These are phyloP conservation scores for Paraphoma sp. DNA, from an alignment of 2,329 filamentous ascomycete genomes.

Conservation along the genomic window DNA sequence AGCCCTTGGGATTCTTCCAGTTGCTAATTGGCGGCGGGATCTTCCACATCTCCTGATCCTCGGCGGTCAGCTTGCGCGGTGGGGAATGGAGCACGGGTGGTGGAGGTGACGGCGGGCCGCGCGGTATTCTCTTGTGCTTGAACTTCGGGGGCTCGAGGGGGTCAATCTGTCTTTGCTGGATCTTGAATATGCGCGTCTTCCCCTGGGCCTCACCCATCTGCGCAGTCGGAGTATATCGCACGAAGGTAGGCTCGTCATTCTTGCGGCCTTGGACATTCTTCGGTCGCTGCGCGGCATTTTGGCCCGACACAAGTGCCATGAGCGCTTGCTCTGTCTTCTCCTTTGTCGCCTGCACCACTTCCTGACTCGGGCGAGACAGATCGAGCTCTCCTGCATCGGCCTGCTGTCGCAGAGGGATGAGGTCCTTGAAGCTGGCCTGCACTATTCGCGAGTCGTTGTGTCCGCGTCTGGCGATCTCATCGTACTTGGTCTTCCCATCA, in stretches of 20 bases:
- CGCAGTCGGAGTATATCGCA: slow-evolving; percentile 92
- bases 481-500: slow-evolving; percentile 94
- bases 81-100: slow-evolving; percentile 95
- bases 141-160: slow-evolving; percentile 98
- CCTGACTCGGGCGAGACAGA: slow-evolving; percentile 81
- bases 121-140: slow-evolving; percentile 97
- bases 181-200: slow-evolving; percentile 98
- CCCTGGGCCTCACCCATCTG: slow-evolving; percentile 90
- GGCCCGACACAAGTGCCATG: slow-evolving; percentile 80
- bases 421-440: slow-evolving; percentile 94
- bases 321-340: slow-evolving; percentile 89
- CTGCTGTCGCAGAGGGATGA: slow-evolving; percentile 91
- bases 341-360: slow-evolving; percentile 82
- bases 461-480: slow-evolving; percentile 89
- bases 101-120: slow-evolving; percentile 89
- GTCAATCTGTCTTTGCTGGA: slow-evolving; percentile 90
- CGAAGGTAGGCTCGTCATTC: slow-evolving; percentile 86
- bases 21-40: slow-evolving; percentile 91
- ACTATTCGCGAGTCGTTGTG: slow-evolving; percentile 85
- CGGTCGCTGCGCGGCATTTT: slow-evolving; percentile 89
- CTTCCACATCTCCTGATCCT: slow-evolving; percentile 96
- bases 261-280: slow-evolving; percentile 89
- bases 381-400: slow-evolving; percentile 93
- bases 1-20: slow-evolving; percentile 99
- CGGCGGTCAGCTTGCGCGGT: slow-evolving; percentile 90